Evolutionary conservation across 768 basidiomycete genomes (phyloP).

Genomic region (Kwoniella sp.): DNA sequence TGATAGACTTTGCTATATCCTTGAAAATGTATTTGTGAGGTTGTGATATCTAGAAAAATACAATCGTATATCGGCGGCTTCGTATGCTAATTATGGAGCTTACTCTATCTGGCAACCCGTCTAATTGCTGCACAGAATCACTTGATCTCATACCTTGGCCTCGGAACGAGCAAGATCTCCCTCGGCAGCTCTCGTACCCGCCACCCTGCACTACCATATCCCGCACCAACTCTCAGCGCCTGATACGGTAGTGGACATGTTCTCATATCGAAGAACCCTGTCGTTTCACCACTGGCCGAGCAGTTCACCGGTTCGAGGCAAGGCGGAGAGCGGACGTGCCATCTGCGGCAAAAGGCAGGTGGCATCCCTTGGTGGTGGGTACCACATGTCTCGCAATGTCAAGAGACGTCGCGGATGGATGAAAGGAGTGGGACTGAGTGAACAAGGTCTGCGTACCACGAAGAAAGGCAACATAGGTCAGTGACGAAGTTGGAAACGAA

Average conservation of each 20-base stretch:
- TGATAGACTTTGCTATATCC: no score
- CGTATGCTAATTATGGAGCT: no score
- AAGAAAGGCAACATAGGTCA: no score
- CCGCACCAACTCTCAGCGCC: neutral
- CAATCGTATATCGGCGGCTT: no score
- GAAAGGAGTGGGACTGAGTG: constrained; percentile 3
- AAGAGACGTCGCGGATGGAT: constrained; percentile 15
- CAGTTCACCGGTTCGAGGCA: neutral
- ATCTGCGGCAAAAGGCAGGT: neutral
- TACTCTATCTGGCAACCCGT: no score
- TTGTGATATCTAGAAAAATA: no score
- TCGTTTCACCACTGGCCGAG: neutral
- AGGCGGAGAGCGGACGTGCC: neutral
- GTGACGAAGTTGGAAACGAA: no score
- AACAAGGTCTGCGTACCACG: neutral
- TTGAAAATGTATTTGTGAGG: no score
- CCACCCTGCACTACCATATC: neutral
- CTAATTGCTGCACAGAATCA: neutral
- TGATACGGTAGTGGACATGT: neutral
- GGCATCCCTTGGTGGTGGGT: constrained; percentile 1
- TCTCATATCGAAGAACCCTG: neutral
- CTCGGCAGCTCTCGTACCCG: neutral
- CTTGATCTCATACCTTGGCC: neutral
- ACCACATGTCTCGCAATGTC: constrained; percentile 24
- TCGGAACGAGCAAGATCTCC: neutral